Base-by-base conservation (phyloP, 768 basidiomycete species). In the Termitomyces sp. region DNA sequence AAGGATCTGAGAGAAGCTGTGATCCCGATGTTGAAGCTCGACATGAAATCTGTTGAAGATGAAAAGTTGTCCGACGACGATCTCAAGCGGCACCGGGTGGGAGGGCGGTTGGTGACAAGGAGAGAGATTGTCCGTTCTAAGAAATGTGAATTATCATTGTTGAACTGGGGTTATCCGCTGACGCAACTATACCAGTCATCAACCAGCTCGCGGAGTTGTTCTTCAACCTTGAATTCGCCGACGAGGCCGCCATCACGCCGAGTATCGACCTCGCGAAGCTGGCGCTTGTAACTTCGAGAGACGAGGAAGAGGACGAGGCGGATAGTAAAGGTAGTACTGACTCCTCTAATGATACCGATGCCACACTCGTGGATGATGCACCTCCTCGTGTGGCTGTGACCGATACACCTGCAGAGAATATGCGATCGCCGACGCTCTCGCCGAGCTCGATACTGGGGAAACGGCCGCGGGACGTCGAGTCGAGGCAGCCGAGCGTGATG, bases 181-280 rank as follows among this genome's bases (percentile, higher is more conserved):
- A 49, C 59, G 53, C 53, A 54, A 59, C 54, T 11, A 15, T 22
- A 37, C 16, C 65, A 96, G 94, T 97, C 71, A 87, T 95, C 62
- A 76, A 77, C 57, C 89, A 90, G 55, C 82, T 97, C 13, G 88
- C 89, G 8, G 81, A 83, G 15, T 79, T 97, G 3, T 97, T 95
- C 74, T 82, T 78, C 70, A 77, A 88, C 54, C 79, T 97, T 39
- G 88, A 93, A 64, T 83, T 81, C 61, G 80, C 81, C 57, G 81
- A 86, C 47, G 70, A 76, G 2, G 73, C 85, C 6, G 80, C 93
- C 15, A 85, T 97, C 18, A 93, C 91, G 0, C 94, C 94, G 0
- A 87, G 86, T 3, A 74, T 92, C 47, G 92, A 96, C 65, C 79
- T 97, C 20, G 94, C 94, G 7, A 94, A 97, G 68, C 82, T 96